These are phyloP conservation scores for Zygnema circumcarinatum DNA, from an alignment of 139 green algal species.

Conservation along the genomic window DNA sequence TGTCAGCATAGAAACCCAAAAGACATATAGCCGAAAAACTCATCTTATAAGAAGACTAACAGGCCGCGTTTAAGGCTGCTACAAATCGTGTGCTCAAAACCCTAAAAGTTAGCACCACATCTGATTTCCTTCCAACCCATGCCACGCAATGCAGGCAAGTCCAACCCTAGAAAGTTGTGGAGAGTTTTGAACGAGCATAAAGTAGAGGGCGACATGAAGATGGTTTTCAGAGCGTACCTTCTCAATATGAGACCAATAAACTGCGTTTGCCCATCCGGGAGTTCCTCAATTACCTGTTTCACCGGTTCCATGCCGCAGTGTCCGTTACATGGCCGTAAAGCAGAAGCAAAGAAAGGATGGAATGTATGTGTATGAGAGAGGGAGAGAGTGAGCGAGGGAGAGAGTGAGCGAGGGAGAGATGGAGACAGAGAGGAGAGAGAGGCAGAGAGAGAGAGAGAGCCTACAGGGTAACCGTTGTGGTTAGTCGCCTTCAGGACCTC, in stretches of 20 bases:
- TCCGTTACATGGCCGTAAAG: too few relatives aligned
- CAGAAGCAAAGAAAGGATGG: neutral
- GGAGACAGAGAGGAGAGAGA: neutral
- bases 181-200: neutral
- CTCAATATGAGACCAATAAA: constrained; percentile 60
- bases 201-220: neutral
- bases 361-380: neutral
- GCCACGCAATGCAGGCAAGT: too few relatives aligned
- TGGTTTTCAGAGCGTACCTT: constrained; percentile 46
- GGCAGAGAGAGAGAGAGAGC: constrained; percentile 13
- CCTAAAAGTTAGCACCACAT: too few relatives aligned
- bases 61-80: too few relatives aligned
- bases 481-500: constrained; percentile 2
- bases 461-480: constrained; percentile 61
- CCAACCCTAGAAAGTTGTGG: too few relatives aligned
- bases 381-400: too few relatives aligned
- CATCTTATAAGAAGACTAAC: neutral
- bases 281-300: constrained; percentile 26
- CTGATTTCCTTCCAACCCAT: too few relatives aligned
- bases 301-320: too few relatives aligned
- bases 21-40: neutral
- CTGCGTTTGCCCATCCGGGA: constrained; percentile 40
- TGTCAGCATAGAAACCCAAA: neutral
- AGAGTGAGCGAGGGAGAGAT: neutral
- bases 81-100: too few relatives aligned